A percentile compares a stretch with the other conserved stretches of the same genome.
Conservation (phyloP, 2,329 filamentous ascomycete species). For the Venturia carpophila region DNA sequence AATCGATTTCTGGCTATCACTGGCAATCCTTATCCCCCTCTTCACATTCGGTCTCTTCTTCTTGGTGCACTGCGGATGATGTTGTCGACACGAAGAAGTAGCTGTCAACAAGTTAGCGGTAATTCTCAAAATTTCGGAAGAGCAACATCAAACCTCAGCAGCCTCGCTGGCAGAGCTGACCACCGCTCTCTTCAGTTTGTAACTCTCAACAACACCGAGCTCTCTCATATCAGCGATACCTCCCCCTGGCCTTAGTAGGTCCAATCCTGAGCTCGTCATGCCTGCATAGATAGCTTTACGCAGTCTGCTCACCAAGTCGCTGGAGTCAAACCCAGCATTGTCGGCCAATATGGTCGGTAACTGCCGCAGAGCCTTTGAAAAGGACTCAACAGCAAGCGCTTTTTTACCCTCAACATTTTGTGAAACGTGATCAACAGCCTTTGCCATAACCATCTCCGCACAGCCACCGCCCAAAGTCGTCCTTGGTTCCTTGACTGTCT, state of each 20-base stretch:
- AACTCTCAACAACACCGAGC: slow-evolving; percentile 90
- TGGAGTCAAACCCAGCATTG: slow-evolving; percentile 93
- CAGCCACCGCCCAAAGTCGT: slow-evolving; percentile 93
- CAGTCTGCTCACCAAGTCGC: slow-evolving; percentile 83
- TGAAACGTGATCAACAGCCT: slow-evolving; percentile 88
- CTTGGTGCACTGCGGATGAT: slow-evolving; percentile 92
- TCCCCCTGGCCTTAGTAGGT: slow-evolving; percentile 80
- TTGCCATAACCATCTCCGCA: slow-evolving; percentile 98
- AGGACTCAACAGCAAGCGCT: slow-evolving; percentile 84
- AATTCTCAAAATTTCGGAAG: slow-evolving; percentile 17
- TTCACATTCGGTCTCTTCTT: slow-evolving; percentile 66
- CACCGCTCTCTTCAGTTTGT: slow-evolving; percentile 97
- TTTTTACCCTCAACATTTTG: slow-evolving; percentile 96
- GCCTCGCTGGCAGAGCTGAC: slow-evolving; percentile 94
- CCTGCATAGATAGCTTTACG: slow-evolving; percentile 93
- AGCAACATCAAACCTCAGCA: slow-evolving; percentile 64
- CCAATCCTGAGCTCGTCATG: slow-evolving; percentile 83
- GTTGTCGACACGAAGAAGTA: slow-evolving; percentile 90
- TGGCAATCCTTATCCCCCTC: background rate
- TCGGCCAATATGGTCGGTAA: slow-evolving; percentile 94
- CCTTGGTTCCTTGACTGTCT: slow-evolving; percentile 89
- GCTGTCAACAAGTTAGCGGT: slow-evolving; percentile 42
- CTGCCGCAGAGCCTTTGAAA: slow-evolving; percentile 82
- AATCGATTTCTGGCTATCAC: background rate
- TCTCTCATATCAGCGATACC: slow-evolving; percentile 95